Conservation (phyloP, 768 basidiomycete species). For the Leccinum barrowsii region DNA sequence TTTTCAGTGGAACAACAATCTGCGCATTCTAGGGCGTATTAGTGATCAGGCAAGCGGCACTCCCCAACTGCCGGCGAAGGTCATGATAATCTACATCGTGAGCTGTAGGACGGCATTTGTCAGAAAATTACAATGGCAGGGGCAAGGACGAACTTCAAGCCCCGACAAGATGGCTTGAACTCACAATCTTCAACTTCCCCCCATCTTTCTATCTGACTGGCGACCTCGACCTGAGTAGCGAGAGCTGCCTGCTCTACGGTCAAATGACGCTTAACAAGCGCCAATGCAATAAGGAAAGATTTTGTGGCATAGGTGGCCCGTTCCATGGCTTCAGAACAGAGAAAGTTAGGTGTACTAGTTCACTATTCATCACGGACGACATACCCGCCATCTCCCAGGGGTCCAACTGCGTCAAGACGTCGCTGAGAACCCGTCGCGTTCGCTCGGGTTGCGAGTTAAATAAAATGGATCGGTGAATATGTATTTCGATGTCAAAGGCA, state of each 20-base stretch:
- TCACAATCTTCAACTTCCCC: slow-evolving; percentile 99
- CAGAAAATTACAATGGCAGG: slow-evolving; percentile 1
- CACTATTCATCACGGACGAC: slow-evolving; percentile 23
- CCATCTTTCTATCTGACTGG: slow-evolving; percentile 95
- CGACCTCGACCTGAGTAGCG: slow-evolving; percentile 88
- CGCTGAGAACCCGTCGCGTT: slow-evolving; percentile 57
- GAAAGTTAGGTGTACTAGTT: not conserved
- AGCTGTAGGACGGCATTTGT: slow-evolving; percentile 47
- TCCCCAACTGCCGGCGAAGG: slow-evolving; percentile 80
- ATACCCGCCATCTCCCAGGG: slow-evolving; percentile 87
- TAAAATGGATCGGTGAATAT: slow-evolving; percentile 68
- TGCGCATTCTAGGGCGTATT: slow-evolving; percentile 23
- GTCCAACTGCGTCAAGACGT: slow-evolving; percentile 61
- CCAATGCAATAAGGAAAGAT: slow-evolving; percentile 85
- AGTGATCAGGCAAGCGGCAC: slow-evolving; percentile 63
- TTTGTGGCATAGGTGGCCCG: slow-evolving; percentile 86
- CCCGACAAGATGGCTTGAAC: slow-evolving; percentile 31
- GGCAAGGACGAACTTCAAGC: slow-evolving; percentile 2
- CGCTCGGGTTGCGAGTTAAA: slow-evolving; percentile 65
- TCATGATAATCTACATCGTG: slow-evolving; percentile 99
- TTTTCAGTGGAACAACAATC: slow-evolving; percentile 4
- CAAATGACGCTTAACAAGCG: slow-evolving; percentile 71
- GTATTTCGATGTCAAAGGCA: slow-evolving; percentile 64
- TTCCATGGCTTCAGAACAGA: slow-evolving; percentile 67
- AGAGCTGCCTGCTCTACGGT: slow-evolving; percentile 81